Evolutionary conservation across 805 yeast genomes (phyloP), one percentile per base, ranked within the genome.

Genomic region (Cyberlindnera veronae): DNA sequence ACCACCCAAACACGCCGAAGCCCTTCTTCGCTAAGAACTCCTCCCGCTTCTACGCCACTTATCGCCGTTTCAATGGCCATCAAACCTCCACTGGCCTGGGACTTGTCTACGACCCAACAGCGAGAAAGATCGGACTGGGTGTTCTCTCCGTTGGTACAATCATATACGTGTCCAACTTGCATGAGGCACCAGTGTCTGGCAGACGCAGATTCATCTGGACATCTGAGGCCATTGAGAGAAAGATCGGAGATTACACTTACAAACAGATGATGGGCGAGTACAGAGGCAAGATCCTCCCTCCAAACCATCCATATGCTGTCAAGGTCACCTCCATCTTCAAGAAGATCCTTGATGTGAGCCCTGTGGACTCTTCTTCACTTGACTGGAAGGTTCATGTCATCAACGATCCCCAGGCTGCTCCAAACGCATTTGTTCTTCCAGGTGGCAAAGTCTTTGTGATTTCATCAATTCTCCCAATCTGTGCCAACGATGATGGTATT

Each of bases 381-480:
- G 70, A 81, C 30, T 93, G 99, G 98, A 68, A 76, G 48, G 77
- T 93, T 21, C 87, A 87, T 57, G 84, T 93, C 17, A 81, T 87
- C 16, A 75, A 82, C 46, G 82, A 78, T 42, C 77, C 83, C 2
- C 63, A 63, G 24, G 71, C 71, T n/a, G 90, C 95, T 13, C 98
- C 99, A 3, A 93, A 93, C 64, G 99, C 99, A 1, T 91, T 93
- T 64, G 96, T 93, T 15, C 68, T 93, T 26, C 98, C 98, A 16
- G 91, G 93, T 45, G 99, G 99, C 6, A 90, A 90, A 61, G 95
- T 93, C 31, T 93, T 93, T 63, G 89, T 93, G 15, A 87, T 85
- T 56, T 71, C 82, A 33, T 77, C 85, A 9, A 86, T 93, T 29
- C 58, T 93, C 34, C 84, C 85, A 2, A 76, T 93, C 22, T 82